These are phyloP conservation scores for Talinum fruticosum DNA, from an alignment of 148 eudicot species.

Conservation along the genomic window DNA sequence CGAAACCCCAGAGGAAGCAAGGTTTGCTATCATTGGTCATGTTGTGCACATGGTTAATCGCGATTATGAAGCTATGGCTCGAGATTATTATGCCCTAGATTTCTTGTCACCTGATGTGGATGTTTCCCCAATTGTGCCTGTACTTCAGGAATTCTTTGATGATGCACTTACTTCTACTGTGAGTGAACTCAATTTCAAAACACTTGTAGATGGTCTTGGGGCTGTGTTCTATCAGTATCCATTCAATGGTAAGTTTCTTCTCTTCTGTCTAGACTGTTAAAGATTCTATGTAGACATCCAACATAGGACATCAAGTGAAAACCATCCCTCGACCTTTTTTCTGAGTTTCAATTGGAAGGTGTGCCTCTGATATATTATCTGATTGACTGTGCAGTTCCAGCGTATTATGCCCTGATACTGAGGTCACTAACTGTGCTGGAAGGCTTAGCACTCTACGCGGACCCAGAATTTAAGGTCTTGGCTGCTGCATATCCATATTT, in stretches of 20 bases:
- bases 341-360: neutral
- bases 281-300: neutral
- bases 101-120: conserved; percentile 93
- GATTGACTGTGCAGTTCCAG: conserved; percentile 69
- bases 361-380: conserved; percentile 20
- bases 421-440: conserved; percentile 95
- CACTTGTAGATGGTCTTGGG: conserved; percentile 94
- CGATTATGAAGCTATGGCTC: conserved; percentile 99
- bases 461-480: conserved; percentile 91
- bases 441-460: conserved; percentile 96
- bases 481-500: conserved; percentile 99
- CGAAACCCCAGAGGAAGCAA: conserved; percentile 97
- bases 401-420: conserved; percentile 92
- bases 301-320: neutral
- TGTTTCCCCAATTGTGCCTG: conserved; percentile 94
- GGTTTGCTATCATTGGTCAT: conserved; percentile 95
- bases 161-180: conserved; percentile 90
- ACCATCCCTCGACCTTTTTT: neutral
- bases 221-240: conserved; percentile 92
- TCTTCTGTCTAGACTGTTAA: conserved; percentile 4
- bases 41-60: conserved; percentile 99
- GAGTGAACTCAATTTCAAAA: conserved; percentile 96
- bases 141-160: conserved; percentile 79
- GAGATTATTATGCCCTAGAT: conserved; percentile 86
- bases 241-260: conserved; percentile 71